A percentile compares a stretch with the other conserved stretches of the same genome.
Evolutionary conservation across 441 rosid species (phyloP).

Genomic region (Adansonia grandidieri): DNA sequence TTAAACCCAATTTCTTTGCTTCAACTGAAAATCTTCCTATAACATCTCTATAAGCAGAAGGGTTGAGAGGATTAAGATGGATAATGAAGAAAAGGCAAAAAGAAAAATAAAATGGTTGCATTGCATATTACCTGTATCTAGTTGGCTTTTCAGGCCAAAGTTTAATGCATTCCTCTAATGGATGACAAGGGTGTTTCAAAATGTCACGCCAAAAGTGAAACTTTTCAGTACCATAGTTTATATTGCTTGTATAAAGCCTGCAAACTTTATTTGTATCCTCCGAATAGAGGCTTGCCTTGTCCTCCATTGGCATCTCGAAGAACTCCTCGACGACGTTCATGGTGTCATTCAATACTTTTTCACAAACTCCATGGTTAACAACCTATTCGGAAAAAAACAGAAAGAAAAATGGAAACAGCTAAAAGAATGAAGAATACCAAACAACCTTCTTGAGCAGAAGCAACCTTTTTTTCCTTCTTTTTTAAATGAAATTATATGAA

Average conservation of each 20-base stretch:
- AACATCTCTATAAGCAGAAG: conserved; percentile 32
- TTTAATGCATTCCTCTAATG: conserved; percentile 32
- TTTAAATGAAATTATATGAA: too few species aligned
- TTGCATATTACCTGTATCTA: conserved; percentile 30
- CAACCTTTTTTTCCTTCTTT: too few species aligned
- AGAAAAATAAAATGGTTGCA: background rate
- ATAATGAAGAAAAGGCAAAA: background rate
- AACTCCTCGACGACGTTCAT: conserved; percentile 36
- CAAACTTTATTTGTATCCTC: conserved; percentile 31
- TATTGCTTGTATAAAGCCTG: conserved; percentile 32
- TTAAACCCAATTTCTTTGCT: conserved; percentile 35
- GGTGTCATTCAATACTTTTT: conserved; percentile 21
- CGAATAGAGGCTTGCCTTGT: conserved; percentile 32
- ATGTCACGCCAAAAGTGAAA: conserved; percentile 44
- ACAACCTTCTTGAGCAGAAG: too few species aligned
- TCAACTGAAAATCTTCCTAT: conserved; percentile 34
- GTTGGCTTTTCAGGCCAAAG: conserved; percentile 47
- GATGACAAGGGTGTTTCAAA: conserved; percentile 44
- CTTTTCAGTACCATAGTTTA: conserved; percentile 21
- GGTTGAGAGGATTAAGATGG: background rate
- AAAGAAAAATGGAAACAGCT: background rate
- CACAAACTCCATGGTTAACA: conserved; percentile 34
- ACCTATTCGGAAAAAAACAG: conserved; percentile 20
- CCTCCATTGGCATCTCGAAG: conserved; percentile 37
- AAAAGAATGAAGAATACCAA: background rate